Evolutionary conservation across 2,329 filamentous ascomycete genomes (phyloP).

Genomic region (Verticillium alfalfae): DNA sequence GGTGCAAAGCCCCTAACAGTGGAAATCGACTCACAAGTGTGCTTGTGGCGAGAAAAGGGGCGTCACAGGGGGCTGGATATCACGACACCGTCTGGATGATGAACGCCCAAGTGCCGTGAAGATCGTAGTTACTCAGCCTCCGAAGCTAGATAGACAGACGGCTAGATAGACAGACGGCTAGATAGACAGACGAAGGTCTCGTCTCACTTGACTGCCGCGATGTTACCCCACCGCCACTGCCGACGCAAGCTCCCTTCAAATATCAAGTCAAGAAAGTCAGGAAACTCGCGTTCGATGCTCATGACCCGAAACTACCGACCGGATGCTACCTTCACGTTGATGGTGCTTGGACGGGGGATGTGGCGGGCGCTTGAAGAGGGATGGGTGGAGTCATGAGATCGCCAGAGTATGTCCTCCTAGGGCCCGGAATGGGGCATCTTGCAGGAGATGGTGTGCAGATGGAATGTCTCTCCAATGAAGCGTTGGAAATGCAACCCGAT

Average conservation of each 20-base stretch:
- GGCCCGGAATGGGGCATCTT: conserved; percentile 8
- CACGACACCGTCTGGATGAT: not conserved
- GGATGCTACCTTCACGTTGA: not conserved
- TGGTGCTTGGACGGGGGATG: conserved; percentile 4
- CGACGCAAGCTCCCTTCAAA: not conserved
- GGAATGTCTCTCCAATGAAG: conserved; percentile 1
- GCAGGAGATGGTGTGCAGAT: conserved; percentile 9
- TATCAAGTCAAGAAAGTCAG: not conserved
- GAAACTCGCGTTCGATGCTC: conserved; percentile 1
- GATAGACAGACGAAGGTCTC: not conserved
- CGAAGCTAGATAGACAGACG: not conserved
- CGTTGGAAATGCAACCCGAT: not conserved
- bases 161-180: not conserved
- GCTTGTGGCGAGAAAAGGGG: not conserved
- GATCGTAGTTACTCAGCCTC: not conserved
- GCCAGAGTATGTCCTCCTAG: conserved; percentile 5
- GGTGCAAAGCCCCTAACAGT: not conserved
- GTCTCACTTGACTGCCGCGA: conserved; percentile 1
- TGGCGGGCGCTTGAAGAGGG: conserved; percentile 4
- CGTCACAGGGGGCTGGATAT: not conserved
- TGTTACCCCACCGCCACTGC: conserved; percentile 5
- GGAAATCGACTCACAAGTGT: not conserved
- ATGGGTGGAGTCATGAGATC: conserved; percentile 11
- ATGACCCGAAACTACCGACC: conserved; percentile 10
- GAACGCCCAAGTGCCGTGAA: not conserved